These are phyloP conservation scores for Hanseniaspora nectarophila DNA, from an alignment of 805 yeast species.

Conservation along the genomic window DNA sequence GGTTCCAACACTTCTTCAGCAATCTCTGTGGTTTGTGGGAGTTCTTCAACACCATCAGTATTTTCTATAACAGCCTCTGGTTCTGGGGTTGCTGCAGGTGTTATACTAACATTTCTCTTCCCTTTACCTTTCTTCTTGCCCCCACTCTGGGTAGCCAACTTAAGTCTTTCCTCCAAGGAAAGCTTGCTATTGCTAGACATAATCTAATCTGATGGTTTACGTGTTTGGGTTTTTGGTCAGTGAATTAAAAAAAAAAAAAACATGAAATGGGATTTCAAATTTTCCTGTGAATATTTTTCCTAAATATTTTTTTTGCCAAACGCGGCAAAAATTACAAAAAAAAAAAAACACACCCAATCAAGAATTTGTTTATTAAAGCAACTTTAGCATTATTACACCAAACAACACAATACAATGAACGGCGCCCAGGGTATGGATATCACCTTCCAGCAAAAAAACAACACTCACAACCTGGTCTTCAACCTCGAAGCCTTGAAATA, in stretches of 20 bases:
- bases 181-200: slow-evolving; percentile 41
- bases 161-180: slow-evolving; percentile 74
- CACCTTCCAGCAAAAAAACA: neutral
- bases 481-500: slow-evolving; percentile 23
- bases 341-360: no score
- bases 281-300: no score
- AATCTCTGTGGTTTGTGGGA: neutral
- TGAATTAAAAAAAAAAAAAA: no score
- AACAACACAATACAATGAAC: neutral
- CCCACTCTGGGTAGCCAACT: slow-evolving; percentile 55
- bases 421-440: neutral
- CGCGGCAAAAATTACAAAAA: no score
- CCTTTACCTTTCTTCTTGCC: slow-evolving; percentile 23
- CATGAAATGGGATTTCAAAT: no score
- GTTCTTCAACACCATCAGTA: neutral
- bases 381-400: no score
- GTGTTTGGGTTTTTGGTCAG: neutral
- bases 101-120: slow-evolving; percentile 19
- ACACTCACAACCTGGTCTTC: slow-evolving; percentile 11
- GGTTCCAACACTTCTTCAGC: neutral
- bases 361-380: no score
- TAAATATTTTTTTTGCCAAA: neutral
- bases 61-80: neutral
- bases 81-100: neutral
- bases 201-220: neutral